Percentiles rank a stretch among this genome's conserved stretches.
These are phyloP conservation scores for Penicillium simplicissimum DNA, from an alignment of 495 filamentous ascomycete genomes.

Conservation along the genomic window DNA sequence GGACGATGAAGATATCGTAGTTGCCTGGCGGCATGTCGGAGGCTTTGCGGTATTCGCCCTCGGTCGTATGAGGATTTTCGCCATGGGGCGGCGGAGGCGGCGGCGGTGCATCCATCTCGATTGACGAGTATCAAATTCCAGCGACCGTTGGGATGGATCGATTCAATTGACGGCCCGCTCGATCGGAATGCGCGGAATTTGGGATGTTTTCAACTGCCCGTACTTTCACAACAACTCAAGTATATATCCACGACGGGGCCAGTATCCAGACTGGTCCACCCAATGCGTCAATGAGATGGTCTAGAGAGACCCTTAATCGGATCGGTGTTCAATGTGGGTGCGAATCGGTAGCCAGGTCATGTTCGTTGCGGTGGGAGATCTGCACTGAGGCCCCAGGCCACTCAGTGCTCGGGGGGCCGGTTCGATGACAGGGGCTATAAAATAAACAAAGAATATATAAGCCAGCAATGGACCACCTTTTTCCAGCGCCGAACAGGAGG, in stretches of 20 bases:
- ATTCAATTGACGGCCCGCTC: background rate
- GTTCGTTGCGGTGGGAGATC: slow-evolving; percentile 32
- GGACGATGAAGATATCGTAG: slow-evolving; percentile 97
- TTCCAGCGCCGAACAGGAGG: slow-evolving; percentile 3
- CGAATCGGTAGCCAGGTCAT: slow-evolving; percentile 36
- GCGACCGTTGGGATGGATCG: slow-evolving; percentile 7
- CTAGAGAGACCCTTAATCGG: slow-evolving; percentile 16
- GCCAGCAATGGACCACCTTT: background rate
- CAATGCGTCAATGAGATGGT: background rate
- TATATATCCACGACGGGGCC: background rate
- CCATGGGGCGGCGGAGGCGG: slow-evolving; percentile 69
- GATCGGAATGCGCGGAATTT: background rate
- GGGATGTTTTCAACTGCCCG: background rate
- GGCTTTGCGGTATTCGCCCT: slow-evolving; percentile 50
- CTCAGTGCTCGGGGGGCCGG: slow-evolving; percentile 35
- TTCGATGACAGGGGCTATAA: background rate
- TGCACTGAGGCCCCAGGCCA: slow-evolving; percentile 43
- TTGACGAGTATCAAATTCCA: slow-evolving; percentile 1
- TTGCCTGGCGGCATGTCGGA: slow-evolving; percentile 74
- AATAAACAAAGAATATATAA: background rate
- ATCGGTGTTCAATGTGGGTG: slow-evolving; percentile 23
- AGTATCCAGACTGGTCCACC: background rate
- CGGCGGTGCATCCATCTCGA: slow-evolving; percentile 53
- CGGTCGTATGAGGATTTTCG: slow-evolving; percentile 57
- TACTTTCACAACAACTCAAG: background rate